A percentile compares a stretch with the other conserved stretches of the same genome.
phyloP scores from a whole-genome alignment of 2,329 filamentous ascomycete genomes.

The Ilyonectria sp. region DNA sequence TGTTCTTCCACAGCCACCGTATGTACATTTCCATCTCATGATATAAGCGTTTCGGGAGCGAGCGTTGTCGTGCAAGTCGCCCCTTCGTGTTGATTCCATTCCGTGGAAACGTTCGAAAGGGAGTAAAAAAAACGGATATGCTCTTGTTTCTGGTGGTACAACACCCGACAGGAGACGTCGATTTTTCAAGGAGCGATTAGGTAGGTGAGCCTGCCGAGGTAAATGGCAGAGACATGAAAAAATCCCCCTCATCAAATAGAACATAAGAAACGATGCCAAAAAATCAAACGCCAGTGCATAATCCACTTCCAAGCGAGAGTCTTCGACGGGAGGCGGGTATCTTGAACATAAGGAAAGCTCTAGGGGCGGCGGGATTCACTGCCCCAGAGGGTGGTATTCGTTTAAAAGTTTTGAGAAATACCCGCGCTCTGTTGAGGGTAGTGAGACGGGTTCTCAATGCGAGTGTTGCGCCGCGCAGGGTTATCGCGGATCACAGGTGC shows the following conservation, averaged over 20 bases:
- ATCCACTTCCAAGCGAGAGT: conserved; percentile 48
- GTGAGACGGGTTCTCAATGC: conserved; percentile 91
- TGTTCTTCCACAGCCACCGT: conserved; percentile 38
- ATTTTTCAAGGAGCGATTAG: conserved; percentile 35
- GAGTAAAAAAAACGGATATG: conserved; percentile 11
- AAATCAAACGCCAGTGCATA: conserved; percentile 40
- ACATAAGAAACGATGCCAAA: conserved; percentile 38
- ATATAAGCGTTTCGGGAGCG: conserved; percentile 41
- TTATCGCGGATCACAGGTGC: conserved; percentile 95
- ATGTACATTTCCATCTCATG: conserved; percentile 49
- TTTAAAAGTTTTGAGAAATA: conserved; percentile 96
- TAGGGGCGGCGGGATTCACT: conserved; percentile 22
- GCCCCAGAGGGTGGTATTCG: background rate
- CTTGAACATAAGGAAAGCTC: conserved; percentile 43
- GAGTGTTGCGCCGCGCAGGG: conserved; percentile 90
- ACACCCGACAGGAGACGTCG: conserved; percentile 14
- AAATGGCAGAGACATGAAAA: conserved; percentile 15
- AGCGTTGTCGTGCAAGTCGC: conserved; percentile 19
- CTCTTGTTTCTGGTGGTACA: conserved; percentile 21
- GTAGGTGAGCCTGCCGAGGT: conserved; percentile 14
- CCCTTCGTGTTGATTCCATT: conserved; percentile 16
- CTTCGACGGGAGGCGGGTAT: conserved; percentile 49
- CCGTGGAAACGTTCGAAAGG: conserved; percentile 22
- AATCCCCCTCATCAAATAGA: conserved; percentile 23
- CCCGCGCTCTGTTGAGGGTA: conserved; percentile 94